These are phyloP conservation scores for Perkinsus olseni DNA, from an alignment of 169 alveolate genomes.

Conservation along the genomic window DNA sequence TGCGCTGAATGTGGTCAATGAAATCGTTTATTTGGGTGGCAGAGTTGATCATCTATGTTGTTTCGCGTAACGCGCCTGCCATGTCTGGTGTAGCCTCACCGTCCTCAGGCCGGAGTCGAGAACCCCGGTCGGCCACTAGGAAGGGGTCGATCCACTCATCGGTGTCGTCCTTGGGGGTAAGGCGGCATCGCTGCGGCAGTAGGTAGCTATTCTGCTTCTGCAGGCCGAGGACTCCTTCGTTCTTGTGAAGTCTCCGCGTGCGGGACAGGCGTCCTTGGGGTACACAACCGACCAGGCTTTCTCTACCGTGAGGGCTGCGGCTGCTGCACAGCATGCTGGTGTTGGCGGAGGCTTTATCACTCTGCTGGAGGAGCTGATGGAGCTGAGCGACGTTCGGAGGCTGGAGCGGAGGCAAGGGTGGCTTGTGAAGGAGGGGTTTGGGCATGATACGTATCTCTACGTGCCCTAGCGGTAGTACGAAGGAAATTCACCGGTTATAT, in stretches of 20 bases:
- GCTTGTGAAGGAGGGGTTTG: background rate
- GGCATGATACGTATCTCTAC: background rate
- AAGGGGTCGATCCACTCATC: background rate
- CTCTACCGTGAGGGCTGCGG: background rate
- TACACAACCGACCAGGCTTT: background rate
- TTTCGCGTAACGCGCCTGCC: too few relatives aligned
- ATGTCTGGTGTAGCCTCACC: background rate
- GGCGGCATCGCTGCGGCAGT: background rate
- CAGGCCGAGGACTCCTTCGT: background rate
- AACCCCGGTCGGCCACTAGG: background rate
- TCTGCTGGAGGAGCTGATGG: background rate
- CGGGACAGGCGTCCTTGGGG: background rate
- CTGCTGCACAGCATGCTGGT: background rate
- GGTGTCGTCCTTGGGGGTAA: background rate
- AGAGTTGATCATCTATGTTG: too few relatives aligned
- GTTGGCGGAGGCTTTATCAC: background rate
- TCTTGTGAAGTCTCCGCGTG: background rate
- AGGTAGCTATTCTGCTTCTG: background rate
- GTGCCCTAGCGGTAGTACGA: too few relatives aligned
- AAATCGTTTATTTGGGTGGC: too few relatives aligned
- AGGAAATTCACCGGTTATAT: too few relatives aligned
- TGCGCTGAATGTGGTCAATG: too few relatives aligned
- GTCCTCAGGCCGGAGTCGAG: background rate
- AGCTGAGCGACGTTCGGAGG: background rate
- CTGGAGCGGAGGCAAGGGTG: background rate